phyloP scores from a whole-genome alignment of 2,329 filamentous ascomycete species.

The Hypoxylon sp. region DNA sequence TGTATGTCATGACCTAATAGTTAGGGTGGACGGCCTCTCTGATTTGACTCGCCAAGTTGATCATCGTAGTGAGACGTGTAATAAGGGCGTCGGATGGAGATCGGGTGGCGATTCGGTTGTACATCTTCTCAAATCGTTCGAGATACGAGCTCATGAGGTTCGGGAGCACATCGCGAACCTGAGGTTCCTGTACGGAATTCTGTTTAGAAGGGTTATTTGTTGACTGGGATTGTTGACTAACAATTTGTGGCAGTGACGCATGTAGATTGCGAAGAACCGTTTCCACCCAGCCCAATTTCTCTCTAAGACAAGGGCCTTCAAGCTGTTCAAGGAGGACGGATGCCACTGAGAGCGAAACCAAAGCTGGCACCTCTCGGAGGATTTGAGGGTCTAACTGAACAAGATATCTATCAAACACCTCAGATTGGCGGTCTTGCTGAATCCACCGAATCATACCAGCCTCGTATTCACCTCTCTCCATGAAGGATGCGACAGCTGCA shows the following conservation, averaged over 20 bases:
- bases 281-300: slow-evolving; percentile 73
- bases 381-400: slow-evolving; percentile 66
- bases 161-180: slow-evolving; percentile 69
- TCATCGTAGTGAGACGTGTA: slow-evolving; percentile 64
- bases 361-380: slow-evolving; percentile 70
- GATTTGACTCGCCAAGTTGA: slow-evolving; percentile 52
- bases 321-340: slow-evolving; percentile 74
- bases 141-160: slow-evolving; percentile 70
- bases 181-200: slow-evolving; percentile 62
- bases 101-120: slow-evolving; percentile 64
- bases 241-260: slow-evolving; percentile 63
- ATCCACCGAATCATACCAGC: slow-evolving; percentile 77
- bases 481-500: slow-evolving; percentile 72
- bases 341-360: slow-evolving; percentile 75
- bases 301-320: slow-evolving; percentile 65
- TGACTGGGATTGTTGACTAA: slow-evolving; percentile 58
- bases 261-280: slow-evolving; percentile 70
- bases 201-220: slow-evolving; percentile 46
- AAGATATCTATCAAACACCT: slow-evolving; percentile 72
- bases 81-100: slow-evolving; percentile 64
- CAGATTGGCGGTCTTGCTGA: slow-evolving; percentile 73
- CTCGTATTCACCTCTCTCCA: slow-evolving; percentile 73
- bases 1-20: slow-evolving; percentile 38
- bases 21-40: slow-evolving; percentile 46
- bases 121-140: slow-evolving; percentile 66